phyloP scores from a whole-genome alignment of 345 rosid species.

The Heritiera littoralis region DNA sequence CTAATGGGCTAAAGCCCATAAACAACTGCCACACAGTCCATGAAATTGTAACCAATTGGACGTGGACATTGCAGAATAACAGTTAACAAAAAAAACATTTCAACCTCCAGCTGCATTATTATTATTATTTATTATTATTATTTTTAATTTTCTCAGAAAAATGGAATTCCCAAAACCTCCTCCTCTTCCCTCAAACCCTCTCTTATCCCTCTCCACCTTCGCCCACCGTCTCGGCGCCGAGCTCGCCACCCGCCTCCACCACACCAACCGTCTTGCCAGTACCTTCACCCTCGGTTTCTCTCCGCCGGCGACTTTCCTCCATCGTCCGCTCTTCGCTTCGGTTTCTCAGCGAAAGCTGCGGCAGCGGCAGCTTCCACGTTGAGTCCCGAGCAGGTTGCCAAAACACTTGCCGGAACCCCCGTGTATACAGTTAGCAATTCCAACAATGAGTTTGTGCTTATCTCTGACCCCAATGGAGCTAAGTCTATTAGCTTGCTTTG shows the following conservation, averaged over 20 bases:
- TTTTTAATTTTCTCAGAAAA: neutral
- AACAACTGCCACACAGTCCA: neutral
- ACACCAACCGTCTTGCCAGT: constrained; percentile 38
- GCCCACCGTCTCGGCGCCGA: constrained; percentile 19
- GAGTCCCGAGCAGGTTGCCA: constrained; percentile 65
- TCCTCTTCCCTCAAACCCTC: constrained; percentile 18
- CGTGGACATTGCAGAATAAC: neutral
- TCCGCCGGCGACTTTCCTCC: constrained; percentile 26
- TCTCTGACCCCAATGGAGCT: constrained; percentile 83
- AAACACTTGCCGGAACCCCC: constrained; percentile 68
- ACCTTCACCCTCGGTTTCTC: constrained; percentile 37
- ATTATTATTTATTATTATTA: too few species aligned
- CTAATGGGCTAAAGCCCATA: neutral
- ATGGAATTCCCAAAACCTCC: constrained; percentile 25
- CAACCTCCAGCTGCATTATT: neutral
- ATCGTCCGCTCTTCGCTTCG: constrained; percentile 58
- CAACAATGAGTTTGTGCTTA: constrained; percentile 85
- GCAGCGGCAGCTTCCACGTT: constrained; percentile 37
- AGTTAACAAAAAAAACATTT: neutral
- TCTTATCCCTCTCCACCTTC: constrained; percentile 1
- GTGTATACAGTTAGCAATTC: constrained; percentile 91
- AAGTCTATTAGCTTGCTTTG: constrained; percentile 92
- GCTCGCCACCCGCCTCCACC: constrained; percentile 11
- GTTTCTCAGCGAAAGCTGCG: constrained; percentile 49
- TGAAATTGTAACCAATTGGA: neutral